Conservation (phyloP, 164 flowering plant species). For the Chimonanthus praecox region DNA sequence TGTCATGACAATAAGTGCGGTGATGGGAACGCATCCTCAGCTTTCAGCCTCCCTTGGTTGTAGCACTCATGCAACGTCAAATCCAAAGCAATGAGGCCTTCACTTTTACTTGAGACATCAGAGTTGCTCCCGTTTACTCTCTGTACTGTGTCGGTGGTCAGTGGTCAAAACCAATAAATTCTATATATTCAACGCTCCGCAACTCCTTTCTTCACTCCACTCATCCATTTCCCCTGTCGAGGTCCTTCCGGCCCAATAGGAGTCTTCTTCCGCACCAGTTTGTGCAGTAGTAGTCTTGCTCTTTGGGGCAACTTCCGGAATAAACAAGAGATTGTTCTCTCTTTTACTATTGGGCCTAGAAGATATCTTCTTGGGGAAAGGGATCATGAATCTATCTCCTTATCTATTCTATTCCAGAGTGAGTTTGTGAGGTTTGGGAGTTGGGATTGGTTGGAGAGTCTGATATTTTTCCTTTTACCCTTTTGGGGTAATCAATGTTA, state of each 20-base stretch:
- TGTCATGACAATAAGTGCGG: not conserved
- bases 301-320: conserved; percentile 5
- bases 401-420: not conserved
- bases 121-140: not conserved
- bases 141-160: not conserved
- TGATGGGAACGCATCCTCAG: conserved; percentile 2
- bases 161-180: conserved; percentile 6
- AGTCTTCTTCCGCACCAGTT: conserved; percentile 8
- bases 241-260: conserved; percentile 8
- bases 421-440: not conserved
- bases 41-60: conserved; percentile 9
- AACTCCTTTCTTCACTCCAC: conserved; percentile 3
- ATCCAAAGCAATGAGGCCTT: conserved; percentile 1
- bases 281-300: not conserved
- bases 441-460: conserved; percentile 12
- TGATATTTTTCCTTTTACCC: not conserved
- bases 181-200: conserved; percentile 11
- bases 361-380: conserved; percentile 7
- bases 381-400: not conserved
- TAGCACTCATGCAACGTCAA: conserved; percentile 18
- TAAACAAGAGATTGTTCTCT: not conserved
- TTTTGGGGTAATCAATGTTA: not conserved
- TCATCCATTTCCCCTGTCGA: conserved; percentile 15
- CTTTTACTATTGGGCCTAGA: not conserved
- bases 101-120: not conserved